Evolutionary conservation across 495 filamentous ascomycete species (phyloP), one percentile per base, ranked within the genome.

Genomic region (Penicillium simplicissimum): DNA sequence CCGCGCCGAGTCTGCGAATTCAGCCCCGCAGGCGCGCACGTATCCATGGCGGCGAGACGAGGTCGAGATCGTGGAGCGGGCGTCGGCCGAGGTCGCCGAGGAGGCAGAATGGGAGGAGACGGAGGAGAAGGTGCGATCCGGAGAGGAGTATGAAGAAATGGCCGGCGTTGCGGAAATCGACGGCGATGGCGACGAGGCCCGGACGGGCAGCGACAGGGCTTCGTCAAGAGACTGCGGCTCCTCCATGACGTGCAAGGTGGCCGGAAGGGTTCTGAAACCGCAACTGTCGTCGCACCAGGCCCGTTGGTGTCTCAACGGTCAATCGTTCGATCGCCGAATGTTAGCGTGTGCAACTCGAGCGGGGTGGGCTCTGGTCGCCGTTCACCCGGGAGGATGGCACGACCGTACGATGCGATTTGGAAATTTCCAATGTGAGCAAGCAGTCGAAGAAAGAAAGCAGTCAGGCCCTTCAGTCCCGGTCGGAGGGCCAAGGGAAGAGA

Each of bases 1-100:
- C 63, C 85, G 86, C 54, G 95, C 95, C 36, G 95, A 98, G 33
- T 88, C 88, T 11, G 95, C 90, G 73, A 98, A 98, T 66, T 91
- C 85, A 36, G 90, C 96, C 31, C 88, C 91, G 73, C 93, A 90
- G 0, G 96, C 93, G 54, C 95, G 88, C 73, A 96, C 90, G 77
- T 93, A 97, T 31, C 93, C 93, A 58, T 93, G 82, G 66, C 89
- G 79, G 62, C 85, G 88, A 33, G 77, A 79, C 40, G 73, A 87
- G 71, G 67, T 81, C 78, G 76, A 87, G 69, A 79, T 83, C 67
- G 75, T 83, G 43, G 77, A 84, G 48, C 82, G 74, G 35, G 80
- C 81, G 64, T 77, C 76, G 52, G 71, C 67, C 55, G 85, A 84
- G 36, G 85, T 85, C 38, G 77, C 79, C 19, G 89, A 90, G 25